Evolutionary conservation across 2,329 filamentous ascomycete genomes (phyloP).

Genomic region (Fusarium sp.): DNA sequence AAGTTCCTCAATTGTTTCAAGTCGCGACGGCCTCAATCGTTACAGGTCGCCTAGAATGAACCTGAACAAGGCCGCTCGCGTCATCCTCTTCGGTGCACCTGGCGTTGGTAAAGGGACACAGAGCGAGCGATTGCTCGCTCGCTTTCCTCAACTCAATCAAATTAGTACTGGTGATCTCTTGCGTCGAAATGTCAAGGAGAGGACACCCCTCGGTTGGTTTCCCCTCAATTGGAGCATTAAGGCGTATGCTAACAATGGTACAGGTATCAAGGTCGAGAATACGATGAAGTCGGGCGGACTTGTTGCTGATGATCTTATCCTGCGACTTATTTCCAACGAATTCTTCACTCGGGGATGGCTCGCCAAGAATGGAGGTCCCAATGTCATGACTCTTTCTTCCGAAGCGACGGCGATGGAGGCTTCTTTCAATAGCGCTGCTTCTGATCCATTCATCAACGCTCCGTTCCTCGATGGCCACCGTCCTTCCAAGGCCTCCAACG

Average conservation of each 20-base stretch:
- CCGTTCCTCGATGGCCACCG: conserved; percentile 51
- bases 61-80: conserved; percentile 83
- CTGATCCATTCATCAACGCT: conserved; percentile 56
- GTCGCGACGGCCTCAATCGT: conserved; percentile 33
- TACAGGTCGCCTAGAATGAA: conserved; percentile 60
- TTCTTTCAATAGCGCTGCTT: conserved; percentile 47
- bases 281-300: conserved; percentile 89
- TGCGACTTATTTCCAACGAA: conserved; percentile 91
- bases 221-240: neutral
- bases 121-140: conserved; percentile 84
- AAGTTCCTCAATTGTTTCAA: neutral
- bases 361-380: conserved; percentile 56
- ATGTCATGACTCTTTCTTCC: conserved; percentile 64
- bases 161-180: conserved; percentile 95
- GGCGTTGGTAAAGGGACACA: conserved; percentile 98
- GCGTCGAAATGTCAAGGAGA: conserved; percentile 89
- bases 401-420: conserved; percentile 52
- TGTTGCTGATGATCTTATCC: conserved; percentile 91
- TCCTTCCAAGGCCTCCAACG: conserved; percentile 65
- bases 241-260: conserved; percentile 4
- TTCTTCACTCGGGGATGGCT: conserved; percentile 89
- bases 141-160: conserved; percentile 88
- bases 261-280: conserved; percentile 89
- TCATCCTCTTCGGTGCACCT: conserved; percentile 96
- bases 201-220: conserved; percentile 81